Base-by-base conservation (phyloP, 108 stramenopile genomes). In the Halocafeteria seosinensis region DNA sequence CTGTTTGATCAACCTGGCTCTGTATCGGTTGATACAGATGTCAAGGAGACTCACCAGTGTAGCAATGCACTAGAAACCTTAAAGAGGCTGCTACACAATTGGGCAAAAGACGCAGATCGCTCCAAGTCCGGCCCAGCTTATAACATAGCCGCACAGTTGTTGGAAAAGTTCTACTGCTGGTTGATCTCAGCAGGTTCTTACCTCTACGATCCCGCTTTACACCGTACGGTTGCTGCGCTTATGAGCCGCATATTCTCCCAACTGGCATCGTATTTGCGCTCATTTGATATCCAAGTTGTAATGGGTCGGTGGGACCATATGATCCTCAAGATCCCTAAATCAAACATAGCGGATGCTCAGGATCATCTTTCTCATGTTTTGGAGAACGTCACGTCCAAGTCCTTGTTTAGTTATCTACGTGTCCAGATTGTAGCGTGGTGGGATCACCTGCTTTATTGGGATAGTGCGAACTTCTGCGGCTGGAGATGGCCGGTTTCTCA, bases 361-460 rank as follows among this genome's bases (percentile, higher is more conserved):
- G 91, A 92, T 63, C 90, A 94, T 65, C 74, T 91, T 6, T 81
- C 87, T 35, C 93, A 94, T 76, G 84, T 98, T 26, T 73, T 92
- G 26, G 71, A 76, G 28, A 93, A 92, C 2, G 79, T 94, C 34
- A 30, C 28, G 8, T 51, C 64, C 9, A 38, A 70, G 47, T 55
- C 71, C 5, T 31, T 78, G 38, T 81, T 83, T 50, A 38, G 21
- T 1, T n/a, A 38, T 13, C 59, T 75, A 21, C 30, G 50, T 0
- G 27, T 71, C 1, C 31, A 21, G 50, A 83, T 83, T 0, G 74
- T 67, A 38, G 82, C 76, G 57, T 85, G 77, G 38, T 90, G 83
- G 63, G 67, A 85, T 8, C 78, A 89, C 63, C 80, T 88, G 30
- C 33, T 98, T 25, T 95, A 88, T 61, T 66, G 93, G 38, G 91